These are phyloP conservation scores for Stephania cephalantha DNA, from an alignment of 164 flowering plant species.

Conservation along the genomic window DNA sequence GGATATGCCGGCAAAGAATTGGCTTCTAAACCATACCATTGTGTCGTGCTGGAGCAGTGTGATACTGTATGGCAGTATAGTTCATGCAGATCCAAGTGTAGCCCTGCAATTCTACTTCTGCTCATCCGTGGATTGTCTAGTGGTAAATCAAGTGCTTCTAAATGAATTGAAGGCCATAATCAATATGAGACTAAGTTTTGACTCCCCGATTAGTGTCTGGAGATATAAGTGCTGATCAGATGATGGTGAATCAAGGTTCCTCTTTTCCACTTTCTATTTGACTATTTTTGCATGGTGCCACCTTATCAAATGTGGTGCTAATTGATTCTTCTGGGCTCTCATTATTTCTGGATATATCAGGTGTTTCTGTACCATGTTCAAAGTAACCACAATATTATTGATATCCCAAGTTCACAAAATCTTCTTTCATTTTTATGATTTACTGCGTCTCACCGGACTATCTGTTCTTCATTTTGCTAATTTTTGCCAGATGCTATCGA, in stretches of 20 bases:
- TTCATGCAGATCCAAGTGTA: neutral
- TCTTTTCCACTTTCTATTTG: constrained; percentile 7
- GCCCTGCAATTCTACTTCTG: neutral
- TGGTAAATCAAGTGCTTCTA: neutral
- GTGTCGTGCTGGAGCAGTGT: neutral
- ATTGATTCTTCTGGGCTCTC: constrained; percentile 13
- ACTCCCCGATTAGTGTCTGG: neutral
- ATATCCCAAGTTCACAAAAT: neutral
- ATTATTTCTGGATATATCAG: constrained; percentile 13
- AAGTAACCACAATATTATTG: neutral
- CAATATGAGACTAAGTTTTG: neutral
- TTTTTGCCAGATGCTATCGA: too few relatives aligned
- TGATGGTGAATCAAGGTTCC: constrained; percentile 7
- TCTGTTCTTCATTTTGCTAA: too few relatives aligned
- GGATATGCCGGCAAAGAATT: neutral
- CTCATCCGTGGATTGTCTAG: neutral
- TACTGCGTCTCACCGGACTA: neutral
- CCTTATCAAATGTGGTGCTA: constrained; percentile 7
- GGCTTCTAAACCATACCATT: neutral
- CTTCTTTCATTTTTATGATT: neutral
- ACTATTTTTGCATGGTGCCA: constrained; percentile 12
- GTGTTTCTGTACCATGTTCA: constrained; percentile 15
- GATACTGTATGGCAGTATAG: neutral
- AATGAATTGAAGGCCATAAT: neutral
- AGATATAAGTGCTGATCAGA: neutral